Percentiles rank a stretch among this genome's conserved stretches.
These are phyloP conservation scores for Ascochyta viciae-villosae DNA, from an alignment of 2,329 filamentous ascomycete genomes.

Conservation along the genomic window DNA sequence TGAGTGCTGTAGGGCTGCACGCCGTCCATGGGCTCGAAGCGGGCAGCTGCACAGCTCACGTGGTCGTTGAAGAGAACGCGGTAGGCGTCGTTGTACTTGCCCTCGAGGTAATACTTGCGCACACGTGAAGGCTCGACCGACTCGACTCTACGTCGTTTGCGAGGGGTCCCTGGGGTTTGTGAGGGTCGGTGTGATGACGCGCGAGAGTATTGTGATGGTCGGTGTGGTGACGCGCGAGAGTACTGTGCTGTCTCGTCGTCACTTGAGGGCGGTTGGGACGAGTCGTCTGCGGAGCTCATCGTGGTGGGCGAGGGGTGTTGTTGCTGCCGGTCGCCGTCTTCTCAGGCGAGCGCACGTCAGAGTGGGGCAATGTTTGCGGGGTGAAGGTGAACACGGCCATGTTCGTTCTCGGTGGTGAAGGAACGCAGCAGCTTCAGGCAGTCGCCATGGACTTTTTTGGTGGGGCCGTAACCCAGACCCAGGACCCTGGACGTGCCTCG, in stretches of 20 bases:
- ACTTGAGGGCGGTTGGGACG: conserved; percentile 4
- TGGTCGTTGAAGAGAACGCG: conserved; percentile 45
- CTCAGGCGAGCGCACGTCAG: not conserved
- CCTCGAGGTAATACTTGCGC: conserved; percentile 41
- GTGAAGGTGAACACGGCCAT: conserved; percentile 15
- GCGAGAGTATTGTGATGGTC: not conserved
- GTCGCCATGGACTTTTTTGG: conserved; percentile 4
- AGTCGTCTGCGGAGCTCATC: conserved; percentile 30
- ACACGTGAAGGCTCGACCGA: conserved; percentile 24
- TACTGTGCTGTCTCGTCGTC: not conserved
- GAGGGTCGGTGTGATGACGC: conserved; percentile 20
- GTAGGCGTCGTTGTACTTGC: conserved; percentile 57
- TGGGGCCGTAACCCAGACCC: conserved; percentile 3
- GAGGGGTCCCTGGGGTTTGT: conserved; percentile 25
- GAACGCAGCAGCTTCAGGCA: not conserved
- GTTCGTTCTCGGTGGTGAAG: conserved; percentile 13
- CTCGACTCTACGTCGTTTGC: conserved; percentile 35
- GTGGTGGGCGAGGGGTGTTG: not conserved
- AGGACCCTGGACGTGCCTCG: conserved; percentile 3
- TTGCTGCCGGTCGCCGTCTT: not conserved
- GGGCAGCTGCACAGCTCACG: conserved; percentile 27
- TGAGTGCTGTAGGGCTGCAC: conserved; percentile 56
- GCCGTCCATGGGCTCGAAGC: conserved; percentile 20
- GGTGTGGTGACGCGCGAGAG: conserved; percentile 1
- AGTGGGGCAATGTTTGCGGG: not conserved